Base-by-base conservation (phyloP, 148 eudicot species). In the Amaranthus hypochondriacus region DNA sequence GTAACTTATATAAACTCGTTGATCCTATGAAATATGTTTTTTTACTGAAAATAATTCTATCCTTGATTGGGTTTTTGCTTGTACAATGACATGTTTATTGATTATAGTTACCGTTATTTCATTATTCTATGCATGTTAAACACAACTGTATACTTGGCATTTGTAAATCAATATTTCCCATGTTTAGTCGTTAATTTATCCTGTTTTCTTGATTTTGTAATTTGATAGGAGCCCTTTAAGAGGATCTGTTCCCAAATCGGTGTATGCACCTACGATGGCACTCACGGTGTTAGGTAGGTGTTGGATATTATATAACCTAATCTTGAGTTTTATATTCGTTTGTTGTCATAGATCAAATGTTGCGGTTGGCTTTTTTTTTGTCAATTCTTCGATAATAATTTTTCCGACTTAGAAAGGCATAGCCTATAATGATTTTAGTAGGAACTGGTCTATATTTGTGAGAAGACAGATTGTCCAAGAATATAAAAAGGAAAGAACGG, bases 171-270 rank as follows among this genome's bases (percentile, higher is more conserved):
- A 0, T 1, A 2, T n/a, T 49, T 49, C 18, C 21, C 6, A 10
- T 56, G 39, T 57, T 43, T 56, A 5, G 55, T 11, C 12, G 0
- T 12, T 51, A 67, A 28, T 2, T 28, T 28, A 28, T 28, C 1
- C 39, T 28, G 39, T 72, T 51, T 56, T 57, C n/a, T 56, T 18
- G 14, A 13, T 50, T 70, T 61, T 28, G 39, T 0, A 28, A 28
- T 28, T 28, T 70, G 56, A 68, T 83, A 95, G 99, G 86, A 72
- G 11, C 82, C 79, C 44, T 91, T 97, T 11, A 73, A 92, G 75
- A 92, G 83, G 87, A 82, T 95, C 63, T 95, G 99, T 80, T 95
- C 99, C 58, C 90, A 84, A 75, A 81, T 95, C 56, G 90, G 92
- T 49, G 79, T 95, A 63, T 95, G 98, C 85, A 75, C 89, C 63